phyloP scores from a whole-genome alignment of 495 filamentous ascomycete species.

The Copromyces sp. region DNA sequence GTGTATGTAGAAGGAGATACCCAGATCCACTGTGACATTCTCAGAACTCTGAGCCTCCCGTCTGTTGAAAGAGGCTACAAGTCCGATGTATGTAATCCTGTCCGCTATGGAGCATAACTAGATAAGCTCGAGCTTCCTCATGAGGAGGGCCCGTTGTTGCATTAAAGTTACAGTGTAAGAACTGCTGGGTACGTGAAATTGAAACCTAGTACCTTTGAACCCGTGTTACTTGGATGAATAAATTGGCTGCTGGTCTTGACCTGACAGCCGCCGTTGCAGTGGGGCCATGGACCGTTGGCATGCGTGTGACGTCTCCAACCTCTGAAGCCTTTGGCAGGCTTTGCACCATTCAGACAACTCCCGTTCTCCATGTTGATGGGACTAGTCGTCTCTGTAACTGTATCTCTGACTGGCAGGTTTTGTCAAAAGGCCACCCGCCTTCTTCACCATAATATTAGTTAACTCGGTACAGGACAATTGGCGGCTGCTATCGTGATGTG shows the following conservation, averaged over 20 bases:
- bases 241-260: background rate
- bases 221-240: background rate
- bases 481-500: background rate
- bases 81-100: background rate
- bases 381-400: background rate
- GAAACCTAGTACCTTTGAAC: background rate
- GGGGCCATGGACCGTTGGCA: background rate
- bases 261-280: background rate
- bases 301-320: background rate
- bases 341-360: background rate
- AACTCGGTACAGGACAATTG: background rate
- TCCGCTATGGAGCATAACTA: background rate
- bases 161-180: background rate
- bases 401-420: background rate
- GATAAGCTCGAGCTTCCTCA: background rate
- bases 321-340: background rate
- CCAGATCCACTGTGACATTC: background rate
- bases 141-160: background rate
- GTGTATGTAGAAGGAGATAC: background rate
- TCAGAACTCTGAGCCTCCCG: background rate
- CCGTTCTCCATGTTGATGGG: background rate
- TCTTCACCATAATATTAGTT: background rate
- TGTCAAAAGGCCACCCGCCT: background rate
- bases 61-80: background rate
- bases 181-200: background rate